Evolutionary conservation across 2,329 filamentous ascomycete species (phyloP).

Genomic region (Xylariaceae sp.): DNA sequence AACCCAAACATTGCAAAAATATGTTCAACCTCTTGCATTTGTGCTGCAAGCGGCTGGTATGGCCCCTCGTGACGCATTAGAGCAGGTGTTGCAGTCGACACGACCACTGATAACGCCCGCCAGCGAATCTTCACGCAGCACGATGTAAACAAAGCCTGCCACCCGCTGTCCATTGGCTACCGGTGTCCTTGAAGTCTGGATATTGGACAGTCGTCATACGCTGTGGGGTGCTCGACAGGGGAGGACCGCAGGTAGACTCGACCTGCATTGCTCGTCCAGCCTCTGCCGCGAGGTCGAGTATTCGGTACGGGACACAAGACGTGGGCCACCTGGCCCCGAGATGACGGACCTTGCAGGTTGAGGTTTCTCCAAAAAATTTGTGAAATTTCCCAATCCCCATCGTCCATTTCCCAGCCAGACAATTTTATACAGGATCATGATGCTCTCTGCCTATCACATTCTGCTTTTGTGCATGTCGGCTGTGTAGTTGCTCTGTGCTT

Average conservation of each 20-base stretch:
- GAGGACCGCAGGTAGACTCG: conserved; percentile 10
- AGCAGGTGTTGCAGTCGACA: conserved; percentile 9
- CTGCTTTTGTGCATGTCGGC: conserved; percentile 29
- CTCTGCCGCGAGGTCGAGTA: conserved; percentile 9
- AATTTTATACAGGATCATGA: conserved; percentile 26
- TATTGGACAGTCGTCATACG: conserved; percentile 27
- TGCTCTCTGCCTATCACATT: conserved; percentile 28
- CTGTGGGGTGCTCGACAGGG: conserved; percentile 15
- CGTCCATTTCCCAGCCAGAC: conserved; percentile 27
- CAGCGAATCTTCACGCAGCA: conserved; percentile 23
- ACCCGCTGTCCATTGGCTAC: conserved; percentile 22
- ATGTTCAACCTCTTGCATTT: conserved; percentile 25
- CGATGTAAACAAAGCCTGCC: conserved; percentile 28
- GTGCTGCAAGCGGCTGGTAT: conserved; percentile 1
- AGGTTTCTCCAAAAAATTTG: conserved; percentile 30
- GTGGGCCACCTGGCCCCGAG: conserved; percentile 4
- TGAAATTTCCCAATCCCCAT: conserved; percentile 22
- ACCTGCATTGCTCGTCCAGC: conserved; percentile 3
- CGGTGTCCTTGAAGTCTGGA: conserved; percentile 19
- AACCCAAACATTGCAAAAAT: background rate
- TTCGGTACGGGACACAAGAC: conserved; percentile 16
- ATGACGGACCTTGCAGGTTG: conserved; percentile 18
- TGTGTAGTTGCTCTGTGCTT: conserved; percentile 5
- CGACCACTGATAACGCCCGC: conserved; percentile 16
- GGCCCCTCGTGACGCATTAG: conserved; percentile 7